Evolutionary conservation across 1,284 basidiomycete genomes (phyloP).

Genomic region (Puccinia horiana): DNA sequence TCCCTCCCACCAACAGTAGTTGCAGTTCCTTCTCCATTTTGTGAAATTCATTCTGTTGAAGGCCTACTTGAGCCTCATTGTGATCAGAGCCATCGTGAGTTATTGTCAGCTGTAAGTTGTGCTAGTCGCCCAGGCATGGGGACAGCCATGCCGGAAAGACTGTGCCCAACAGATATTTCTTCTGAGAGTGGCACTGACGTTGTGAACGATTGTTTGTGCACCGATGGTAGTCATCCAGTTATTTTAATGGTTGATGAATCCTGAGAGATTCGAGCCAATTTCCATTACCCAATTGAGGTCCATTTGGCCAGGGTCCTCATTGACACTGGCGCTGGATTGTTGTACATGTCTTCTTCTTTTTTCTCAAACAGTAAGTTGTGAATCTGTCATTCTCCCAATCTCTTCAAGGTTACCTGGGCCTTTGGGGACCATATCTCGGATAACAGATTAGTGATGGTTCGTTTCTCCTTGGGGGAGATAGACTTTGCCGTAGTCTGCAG

Average conservation of each 20-base stretch:
- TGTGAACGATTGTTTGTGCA: neutral
- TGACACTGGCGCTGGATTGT: slow-evolving; percentile 24
- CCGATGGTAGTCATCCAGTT: neutral
- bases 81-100: neutral
- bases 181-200: neutral
- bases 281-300: neutral
- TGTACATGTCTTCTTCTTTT: neutral
- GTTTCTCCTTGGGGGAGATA: neutral
- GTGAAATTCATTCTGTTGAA: neutral
- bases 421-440: neutral
- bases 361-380: neutral
- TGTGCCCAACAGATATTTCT: too few relatives aligned
- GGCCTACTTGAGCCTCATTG: neutral
- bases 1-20: neutral
- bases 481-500: neutral
- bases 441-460: neutral
- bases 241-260: neutral
- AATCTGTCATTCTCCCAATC: neutral
- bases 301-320: slow-evolving; percentile 16
- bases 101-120: neutral
- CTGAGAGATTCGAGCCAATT: neutral
- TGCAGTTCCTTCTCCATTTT: neutral
- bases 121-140: slow-evolving; percentile 2
- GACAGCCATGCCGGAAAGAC: neutral
- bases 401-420: slow-evolving; percentile 8